Percentiles rank a stretch among this genome's conserved stretches.
These are phyloP conservation scores for Barnettozyma siamensis DNA, from an alignment of 805 yeast genomes.

Conservation along the genomic window DNA sequence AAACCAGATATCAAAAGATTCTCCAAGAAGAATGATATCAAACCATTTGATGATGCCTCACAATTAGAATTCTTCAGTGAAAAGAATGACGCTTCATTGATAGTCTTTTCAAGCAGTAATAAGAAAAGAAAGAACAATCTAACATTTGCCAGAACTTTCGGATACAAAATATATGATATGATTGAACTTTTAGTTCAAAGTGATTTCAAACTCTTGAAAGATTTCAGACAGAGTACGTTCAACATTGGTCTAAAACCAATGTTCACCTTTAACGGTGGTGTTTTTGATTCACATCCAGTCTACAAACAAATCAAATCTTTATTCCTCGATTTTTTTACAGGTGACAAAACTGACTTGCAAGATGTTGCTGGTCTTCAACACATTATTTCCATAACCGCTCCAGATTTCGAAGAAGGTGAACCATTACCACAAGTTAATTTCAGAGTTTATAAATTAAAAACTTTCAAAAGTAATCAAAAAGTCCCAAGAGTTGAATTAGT, in stretches of 20 bases:
- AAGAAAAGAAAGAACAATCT: slow-evolving; percentile 92
- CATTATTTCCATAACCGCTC: slow-evolving; percentile 75
- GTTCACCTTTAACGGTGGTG: slow-evolving; percentile 89
- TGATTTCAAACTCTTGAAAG: slow-evolving; percentile 65
- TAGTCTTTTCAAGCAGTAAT: slow-evolving; percentile 73
- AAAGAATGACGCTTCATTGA: slow-evolving; percentile 84
- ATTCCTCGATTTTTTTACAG: slow-evolving; percentile 87
- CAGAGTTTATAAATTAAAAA: slow-evolving; percentile 83
- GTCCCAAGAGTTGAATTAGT: slow-evolving; percentile 91
- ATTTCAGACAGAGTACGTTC: slow-evolving; percentile 77
- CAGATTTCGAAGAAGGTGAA: slow-evolving; percentile 64
- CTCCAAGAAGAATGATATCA: slow-evolving; percentile 78
- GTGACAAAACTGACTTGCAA: slow-evolving; percentile 70
- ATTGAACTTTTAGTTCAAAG: slow-evolving; percentile 73
- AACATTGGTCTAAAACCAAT: slow-evolving; percentile 89
- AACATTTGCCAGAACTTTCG: slow-evolving; percentile 85
- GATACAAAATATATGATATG: slow-evolving; percentile 89
- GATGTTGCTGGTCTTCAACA: slow-evolving; percentile 95
- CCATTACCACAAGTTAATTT: slow-evolving; percentile 77
- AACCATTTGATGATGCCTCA: slow-evolving; percentile 88
- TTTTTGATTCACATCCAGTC: slow-evolving; percentile 84
- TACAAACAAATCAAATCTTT: slow-evolving; percentile 81
- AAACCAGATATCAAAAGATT: slow-evolving; percentile 88
- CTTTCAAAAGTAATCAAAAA: slow-evolving; percentile 79
- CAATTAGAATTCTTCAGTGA: slow-evolving; percentile 89